These are phyloP conservation scores for Phtheirospermum japonicum DNA, from an alignment of 257 asterid genomes.

Conservation along the genomic window DNA sequence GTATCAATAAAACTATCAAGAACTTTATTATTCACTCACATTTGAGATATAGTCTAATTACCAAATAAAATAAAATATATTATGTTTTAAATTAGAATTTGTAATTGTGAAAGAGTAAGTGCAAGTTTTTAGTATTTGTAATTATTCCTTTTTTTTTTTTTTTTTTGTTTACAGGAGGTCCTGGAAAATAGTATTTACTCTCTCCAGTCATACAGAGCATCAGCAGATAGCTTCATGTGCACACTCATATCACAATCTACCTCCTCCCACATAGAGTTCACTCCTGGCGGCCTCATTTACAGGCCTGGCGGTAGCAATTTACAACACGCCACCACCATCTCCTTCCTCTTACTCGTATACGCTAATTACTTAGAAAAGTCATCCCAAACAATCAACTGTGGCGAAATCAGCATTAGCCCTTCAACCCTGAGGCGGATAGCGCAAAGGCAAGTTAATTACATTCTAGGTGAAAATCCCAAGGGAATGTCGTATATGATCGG, in stretches of 20 bases:
- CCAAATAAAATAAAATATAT: too few relatives aligned
- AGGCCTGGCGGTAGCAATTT: constrained; percentile 93
- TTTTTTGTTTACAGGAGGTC: constrained; percentile 52
- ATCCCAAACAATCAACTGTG: constrained; percentile 61
- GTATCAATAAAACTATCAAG: neutral
- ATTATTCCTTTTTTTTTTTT: neutral
- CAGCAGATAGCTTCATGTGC: constrained; percentile 97
- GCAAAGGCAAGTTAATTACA: constrained; percentile 74
- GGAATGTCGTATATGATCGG: constrained; percentile 98
- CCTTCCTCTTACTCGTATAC: constrained; percentile 74
- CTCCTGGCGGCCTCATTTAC: constrained; percentile 89
- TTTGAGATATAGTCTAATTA: too few relatives aligned
- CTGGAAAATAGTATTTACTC: constrained; percentile 56
- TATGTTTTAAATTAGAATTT: too few relatives aligned
- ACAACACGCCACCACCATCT: constrained; percentile 79
- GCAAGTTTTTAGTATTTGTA: too few relatives aligned
- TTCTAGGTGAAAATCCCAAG: constrained; percentile 85
- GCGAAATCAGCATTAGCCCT: constrained; percentile 50
- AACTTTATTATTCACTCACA: neutral
- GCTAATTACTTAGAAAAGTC: constrained; percentile 75
- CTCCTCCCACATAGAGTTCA: constrained; percentile 67
- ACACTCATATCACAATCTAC: constrained; percentile 80
- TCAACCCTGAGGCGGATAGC: constrained; percentile 56
- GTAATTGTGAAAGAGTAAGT: neutral
- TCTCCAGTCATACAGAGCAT: constrained; percentile 73